Evolutionary conservation across 164 flowering plant genomes (phyloP), one percentile per base, ranked within the genome.

Genomic region (Aristolochia californica): DNA sequence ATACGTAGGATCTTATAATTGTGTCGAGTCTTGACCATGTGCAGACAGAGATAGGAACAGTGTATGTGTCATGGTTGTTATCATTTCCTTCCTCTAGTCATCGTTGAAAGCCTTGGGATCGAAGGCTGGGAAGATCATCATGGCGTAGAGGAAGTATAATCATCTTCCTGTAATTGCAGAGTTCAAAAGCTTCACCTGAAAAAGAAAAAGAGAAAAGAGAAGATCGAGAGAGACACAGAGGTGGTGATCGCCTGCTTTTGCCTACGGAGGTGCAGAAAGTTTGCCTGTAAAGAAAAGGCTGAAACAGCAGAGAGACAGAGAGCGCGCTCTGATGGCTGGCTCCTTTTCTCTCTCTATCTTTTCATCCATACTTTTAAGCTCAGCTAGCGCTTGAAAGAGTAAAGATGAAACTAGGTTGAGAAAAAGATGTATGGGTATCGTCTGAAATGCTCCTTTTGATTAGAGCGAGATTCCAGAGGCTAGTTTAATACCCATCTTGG

Each of bases 91-190:
- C 67, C 55, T 58, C 68, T 5, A 75, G 63, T 53, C 68, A 69
- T 64, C 68, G 62, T 65, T 56, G 68, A 77, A 70, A 80, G 80
- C 77, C 87, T 84, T 84, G 87, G 85, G 91, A 82, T 84, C 59
- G 80, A 82, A 80, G 90, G 87, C 71, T 72, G 68, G 63, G 68
- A 64, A 54, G 50, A 58, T 69, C 70, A 77, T 81, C 80, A 81
- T 76, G 70, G 65, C 77, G 16, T 68, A 47, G 67, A 44, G 61
- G 65, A 77, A 66, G 14, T 64, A 64, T 76, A 77, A 80, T 81
- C 83, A 81, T 78, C 75, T 65, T 51, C 78, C 79, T 74, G 75
- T 78, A 70, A 79, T 81, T 81, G 78, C 78, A 76, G 70, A 55
- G 64, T 20, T 56, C 48, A 69, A 69, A 72, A 67, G 65, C 61